A percentile compares a stretch with the other conserved stretches of the same genome.
phyloP scores from a whole-genome alignment of 768 basidiomycete genomes.

The Kwoniella mangroviensis region DNA sequence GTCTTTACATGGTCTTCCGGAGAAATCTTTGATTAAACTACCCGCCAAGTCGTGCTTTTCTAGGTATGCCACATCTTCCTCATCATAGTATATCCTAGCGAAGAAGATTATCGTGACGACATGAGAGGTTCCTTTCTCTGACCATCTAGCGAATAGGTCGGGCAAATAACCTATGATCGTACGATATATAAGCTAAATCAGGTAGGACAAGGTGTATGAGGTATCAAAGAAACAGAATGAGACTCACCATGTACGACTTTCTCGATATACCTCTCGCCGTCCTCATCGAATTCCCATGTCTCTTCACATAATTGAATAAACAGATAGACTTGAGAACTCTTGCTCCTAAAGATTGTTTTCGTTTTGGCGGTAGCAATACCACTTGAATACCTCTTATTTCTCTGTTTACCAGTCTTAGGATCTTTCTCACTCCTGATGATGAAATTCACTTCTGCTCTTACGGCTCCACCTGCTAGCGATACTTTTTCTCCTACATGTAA shows the following conservation, averaged over 20 bases:
- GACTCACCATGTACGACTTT: conserved; percentile 83
- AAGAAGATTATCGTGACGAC: conserved; percentile 92
- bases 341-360: conserved; percentile 83
- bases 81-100: conserved; percentile 71
- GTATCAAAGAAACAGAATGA: not conserved
- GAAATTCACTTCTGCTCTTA: conserved; percentile 73
- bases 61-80: conserved; percentile 48
- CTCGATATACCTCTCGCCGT: conserved; percentile 93
- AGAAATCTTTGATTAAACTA: conserved; percentile 70
- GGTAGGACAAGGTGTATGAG: not conserved
- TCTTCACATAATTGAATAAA: conserved; percentile 97
- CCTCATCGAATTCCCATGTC: conserved; percentile 94
- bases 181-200: not conserved
- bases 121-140: conserved; percentile 82
- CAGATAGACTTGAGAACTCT: conserved; percentile 88
- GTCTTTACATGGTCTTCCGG: conserved; percentile 86
- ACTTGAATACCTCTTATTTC: conserved; percentile 61
- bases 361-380: conserved; percentile 81
- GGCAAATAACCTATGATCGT: conserved; percentile 72
- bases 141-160: conserved; percentile 82
- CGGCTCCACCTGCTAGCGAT: conserved; percentile 78
- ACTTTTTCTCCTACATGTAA: conserved; percentile 84
- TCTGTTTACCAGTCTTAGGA: conserved; percentile 55
- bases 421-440: conserved; percentile 71
- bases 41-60: conserved; percentile 39